Conservation (phyloP, 1,284 basidiomycete species). For the Ceratobasidium sp. region DNA sequence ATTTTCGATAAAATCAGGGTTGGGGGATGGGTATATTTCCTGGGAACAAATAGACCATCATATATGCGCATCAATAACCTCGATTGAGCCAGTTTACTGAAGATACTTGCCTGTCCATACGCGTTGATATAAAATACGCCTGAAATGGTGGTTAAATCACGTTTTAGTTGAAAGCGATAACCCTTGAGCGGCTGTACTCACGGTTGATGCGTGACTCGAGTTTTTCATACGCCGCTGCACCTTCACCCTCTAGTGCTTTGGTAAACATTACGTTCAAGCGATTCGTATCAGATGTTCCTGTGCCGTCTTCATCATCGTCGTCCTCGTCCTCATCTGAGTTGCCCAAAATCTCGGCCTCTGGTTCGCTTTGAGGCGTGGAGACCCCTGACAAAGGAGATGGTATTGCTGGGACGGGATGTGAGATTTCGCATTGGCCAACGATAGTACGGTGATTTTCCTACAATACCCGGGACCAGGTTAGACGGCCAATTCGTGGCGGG, state of each 20-base stretch:
- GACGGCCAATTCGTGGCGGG: slow-evolving; percentile 39
- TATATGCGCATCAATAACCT: slow-evolving; percentile 24
- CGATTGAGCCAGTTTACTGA: background rate
- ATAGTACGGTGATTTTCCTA: slow-evolving; percentile 83
- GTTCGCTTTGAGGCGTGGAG: slow-evolving; percentile 42
- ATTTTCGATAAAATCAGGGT: slow-evolving; percentile 79
- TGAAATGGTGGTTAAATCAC: slow-evolving; percentile 52
- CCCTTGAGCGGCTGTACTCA: slow-evolving; percentile 56
- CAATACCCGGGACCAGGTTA: slow-evolving; percentile 41
- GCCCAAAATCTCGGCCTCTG: slow-evolving; percentile 44
- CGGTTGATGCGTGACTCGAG: slow-evolving; percentile 74
- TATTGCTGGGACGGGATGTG: slow-evolving; percentile 77
- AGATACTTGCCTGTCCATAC: slow-evolving; percentile 70
- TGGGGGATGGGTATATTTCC: slow-evolving; percentile 90
- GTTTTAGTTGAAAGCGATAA: background rate
- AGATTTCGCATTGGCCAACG: slow-evolving; percentile 97
- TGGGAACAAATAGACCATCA: slow-evolving; percentile 48
- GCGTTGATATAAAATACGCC: slow-evolving; percentile 94
- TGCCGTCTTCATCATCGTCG: slow-evolving; percentile 63
- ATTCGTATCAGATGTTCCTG: slow-evolving; percentile 52
- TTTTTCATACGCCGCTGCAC: slow-evolving; percentile 61
- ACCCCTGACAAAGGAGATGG: slow-evolving; percentile 48
- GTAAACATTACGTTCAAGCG: slow-evolving; percentile 75
- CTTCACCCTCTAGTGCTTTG: slow-evolving; percentile 61
- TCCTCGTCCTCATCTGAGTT: slow-evolving; percentile 55